phyloP scores from a whole-genome alignment of 257 asterid genomes.

The Henckelia pumila region DNA sequence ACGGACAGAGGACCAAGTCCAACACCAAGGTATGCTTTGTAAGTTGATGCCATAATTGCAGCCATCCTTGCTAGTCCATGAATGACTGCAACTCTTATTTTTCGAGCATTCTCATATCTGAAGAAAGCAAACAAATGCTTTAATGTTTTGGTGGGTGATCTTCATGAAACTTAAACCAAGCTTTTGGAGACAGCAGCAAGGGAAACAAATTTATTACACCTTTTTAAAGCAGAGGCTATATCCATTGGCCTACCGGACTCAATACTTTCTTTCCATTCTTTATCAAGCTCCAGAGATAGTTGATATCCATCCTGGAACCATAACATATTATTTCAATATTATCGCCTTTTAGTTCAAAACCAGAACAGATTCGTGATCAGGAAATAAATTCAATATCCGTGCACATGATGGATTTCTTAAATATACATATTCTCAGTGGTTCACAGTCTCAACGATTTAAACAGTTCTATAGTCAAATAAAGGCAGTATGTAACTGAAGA shows the following conservation, averaged over 20 bases:
- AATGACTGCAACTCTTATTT: constrained; percentile 74
- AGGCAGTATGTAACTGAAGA: background rate
- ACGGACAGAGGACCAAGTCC: constrained; percentile 96
- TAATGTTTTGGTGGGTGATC: background rate
- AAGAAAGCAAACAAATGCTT: constrained; percentile 25
- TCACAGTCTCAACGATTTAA: background rate
- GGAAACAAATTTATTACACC: constrained; percentile 33
- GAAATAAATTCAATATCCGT: constrained; percentile 2
- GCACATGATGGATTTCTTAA: background rate
- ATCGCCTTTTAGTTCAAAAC: constrained; percentile 11
- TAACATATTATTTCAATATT: constrained; percentile 16
- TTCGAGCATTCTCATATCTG: constrained; percentile 86
- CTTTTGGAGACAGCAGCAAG: background rate
- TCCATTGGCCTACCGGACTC: constrained; percentile 54
- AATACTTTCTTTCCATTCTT: constrained; percentile 48
- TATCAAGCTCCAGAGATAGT: constrained; percentile 82
- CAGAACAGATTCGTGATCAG: background rate
- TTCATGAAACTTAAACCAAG: background rate
- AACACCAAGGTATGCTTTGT: constrained; percentile 86
- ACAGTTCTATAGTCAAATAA: background rate
- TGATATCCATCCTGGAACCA: constrained; percentile 78
- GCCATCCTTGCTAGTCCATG: constrained; percentile 99
- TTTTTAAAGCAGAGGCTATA: constrained; percentile 56
- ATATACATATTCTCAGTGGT: background rate
- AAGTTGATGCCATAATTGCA: constrained; percentile 93